A percentile compares a stretch with the other conserved stretches of the same genome.
Conservation (phyloP, 2,329 filamentous ascomycete species). For the Paecilomyces dactylethromorphus region DNA sequence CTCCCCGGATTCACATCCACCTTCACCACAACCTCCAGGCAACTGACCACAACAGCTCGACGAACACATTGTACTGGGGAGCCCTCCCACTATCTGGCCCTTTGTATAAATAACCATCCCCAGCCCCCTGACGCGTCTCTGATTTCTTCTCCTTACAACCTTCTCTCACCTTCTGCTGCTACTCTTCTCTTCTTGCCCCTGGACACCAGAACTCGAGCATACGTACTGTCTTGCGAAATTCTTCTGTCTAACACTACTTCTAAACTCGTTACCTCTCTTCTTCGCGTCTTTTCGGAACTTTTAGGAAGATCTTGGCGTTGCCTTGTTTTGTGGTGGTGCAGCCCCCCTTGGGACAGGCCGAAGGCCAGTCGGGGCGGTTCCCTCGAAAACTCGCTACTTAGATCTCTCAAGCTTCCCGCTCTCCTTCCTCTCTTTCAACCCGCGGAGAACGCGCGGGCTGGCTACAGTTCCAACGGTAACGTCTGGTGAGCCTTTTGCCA, state of each 20-base stretch:
- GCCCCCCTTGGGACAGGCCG: slow-evolving; percentile 16
- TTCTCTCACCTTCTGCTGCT: not conserved
- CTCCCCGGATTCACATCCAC: not conserved
- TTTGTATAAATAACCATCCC: not conserved
- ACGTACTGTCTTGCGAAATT: not conserved
- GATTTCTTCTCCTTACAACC: slow-evolving; percentile 1
- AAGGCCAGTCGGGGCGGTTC: slow-evolving; percentile 15
- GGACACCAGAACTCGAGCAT: not conserved
- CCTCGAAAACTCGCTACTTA: slow-evolving; percentile 20
- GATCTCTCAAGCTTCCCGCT: slow-evolving; percentile 18
- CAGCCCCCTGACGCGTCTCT: not conserved
- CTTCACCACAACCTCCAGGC: not conserved
- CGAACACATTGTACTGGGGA: not conserved
- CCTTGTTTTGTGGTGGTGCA: slow-evolving; percentile 10
- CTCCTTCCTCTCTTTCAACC: slow-evolving; percentile 18
- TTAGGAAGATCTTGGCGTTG: slow-evolving; percentile 11
- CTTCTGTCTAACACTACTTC: not conserved
- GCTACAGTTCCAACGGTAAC: slow-evolving; percentile 24
- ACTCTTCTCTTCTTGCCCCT: not conserved
- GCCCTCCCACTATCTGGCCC: not conserved
- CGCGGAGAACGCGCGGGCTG: slow-evolving; percentile 23
- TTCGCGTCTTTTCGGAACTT: not conserved
- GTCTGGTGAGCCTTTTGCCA: slow-evolving; percentile 22
- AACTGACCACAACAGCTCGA: not conserved
- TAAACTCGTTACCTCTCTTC: not conserved